Percentiles rank a stretch among this genome's conserved stretches.
These are phyloP conservation scores for Gossypium rotundifolium DNA, from an alignment of 345 rosid species.

Conservation along the genomic window DNA sequence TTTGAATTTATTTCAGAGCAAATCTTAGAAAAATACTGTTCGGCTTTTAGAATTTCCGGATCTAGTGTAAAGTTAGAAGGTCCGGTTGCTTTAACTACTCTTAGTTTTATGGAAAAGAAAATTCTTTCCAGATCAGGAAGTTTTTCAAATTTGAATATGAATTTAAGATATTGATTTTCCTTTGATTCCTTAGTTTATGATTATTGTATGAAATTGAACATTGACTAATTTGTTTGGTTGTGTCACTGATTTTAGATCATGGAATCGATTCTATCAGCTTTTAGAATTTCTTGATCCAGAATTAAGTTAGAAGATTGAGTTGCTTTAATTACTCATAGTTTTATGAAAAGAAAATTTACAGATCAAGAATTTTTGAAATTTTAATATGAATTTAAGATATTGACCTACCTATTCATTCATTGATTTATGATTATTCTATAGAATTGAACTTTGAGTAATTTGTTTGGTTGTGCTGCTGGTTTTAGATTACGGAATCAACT, in stretches of 20 bases:
- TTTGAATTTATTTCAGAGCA: neutral
- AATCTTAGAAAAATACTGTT: neutral
- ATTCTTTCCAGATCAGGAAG: neutral
- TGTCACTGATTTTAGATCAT: neutral
- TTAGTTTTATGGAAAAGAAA: neutral
- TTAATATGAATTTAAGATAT: neutral
- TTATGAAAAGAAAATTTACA: neutral
- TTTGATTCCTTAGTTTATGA: neutral
- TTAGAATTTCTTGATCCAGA: neutral
- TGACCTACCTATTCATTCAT: neutral
- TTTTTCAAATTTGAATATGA: neutral
- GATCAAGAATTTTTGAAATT: neutral
- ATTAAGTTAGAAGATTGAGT: neutral
- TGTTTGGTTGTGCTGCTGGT: neutral
- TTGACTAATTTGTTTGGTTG: neutral
- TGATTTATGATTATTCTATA: neutral
- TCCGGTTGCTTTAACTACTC: neutral
- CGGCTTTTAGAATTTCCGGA: neutral
- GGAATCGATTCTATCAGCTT: neutral
- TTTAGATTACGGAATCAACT: constrained; percentile 68
- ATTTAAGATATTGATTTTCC: neutral
- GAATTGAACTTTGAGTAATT: neutral
- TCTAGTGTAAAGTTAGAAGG: neutral
- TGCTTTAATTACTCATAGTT: neutral
- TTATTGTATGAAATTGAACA: neutral